Conservation (phyloP, 2,329 filamentous ascomycete species). For the Fusarium subtropicale region DNA sequence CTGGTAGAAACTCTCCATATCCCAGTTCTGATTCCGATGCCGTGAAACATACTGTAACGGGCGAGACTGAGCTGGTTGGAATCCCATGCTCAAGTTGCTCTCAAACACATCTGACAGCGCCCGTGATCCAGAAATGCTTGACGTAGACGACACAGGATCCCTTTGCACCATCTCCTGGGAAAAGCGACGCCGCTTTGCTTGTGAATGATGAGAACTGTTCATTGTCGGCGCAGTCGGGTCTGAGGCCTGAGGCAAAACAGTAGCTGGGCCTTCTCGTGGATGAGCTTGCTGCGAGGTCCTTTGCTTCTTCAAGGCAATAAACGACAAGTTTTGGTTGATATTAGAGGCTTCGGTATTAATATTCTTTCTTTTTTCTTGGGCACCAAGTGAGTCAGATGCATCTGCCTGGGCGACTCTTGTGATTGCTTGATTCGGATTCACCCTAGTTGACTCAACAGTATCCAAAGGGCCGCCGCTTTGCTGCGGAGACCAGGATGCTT, state of each 20-base stretch:
- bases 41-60: conserved; percentile 19
- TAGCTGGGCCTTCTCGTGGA: neutral
- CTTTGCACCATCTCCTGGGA: conserved; percentile 39
- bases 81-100: conserved; percentile 8
- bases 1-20: neutral
- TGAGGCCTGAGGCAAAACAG: conserved; percentile 3
- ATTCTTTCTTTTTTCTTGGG: neutral
- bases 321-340: neutral
- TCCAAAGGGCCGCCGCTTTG: neutral
- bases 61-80: conserved; percentile 22
- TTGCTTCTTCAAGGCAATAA: conserved; percentile 26
- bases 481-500: neutral
- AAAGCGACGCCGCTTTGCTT: conserved; percentile 46
- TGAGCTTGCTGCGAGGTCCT: conserved; percentile 9
- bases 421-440: neutral
- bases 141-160: conserved; percentile 13
- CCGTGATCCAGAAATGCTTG: conserved; percentile 36
- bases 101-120: conserved; percentile 11
- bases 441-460: neutral
- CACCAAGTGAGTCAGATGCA: neutral
- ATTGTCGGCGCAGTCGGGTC: neutral
- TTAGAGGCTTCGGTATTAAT: neutral
- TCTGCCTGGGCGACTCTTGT: conserved; percentile 1
- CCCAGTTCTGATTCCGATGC: conserved; percentile 15
- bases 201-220: conserved; percentile 17